Evolutionary conservation across 2,329 filamentous ascomycete genomes (phyloP), one percentile per base, ranked within the genome.

Genomic region (Myriosclerotinia curreyana): DNA sequence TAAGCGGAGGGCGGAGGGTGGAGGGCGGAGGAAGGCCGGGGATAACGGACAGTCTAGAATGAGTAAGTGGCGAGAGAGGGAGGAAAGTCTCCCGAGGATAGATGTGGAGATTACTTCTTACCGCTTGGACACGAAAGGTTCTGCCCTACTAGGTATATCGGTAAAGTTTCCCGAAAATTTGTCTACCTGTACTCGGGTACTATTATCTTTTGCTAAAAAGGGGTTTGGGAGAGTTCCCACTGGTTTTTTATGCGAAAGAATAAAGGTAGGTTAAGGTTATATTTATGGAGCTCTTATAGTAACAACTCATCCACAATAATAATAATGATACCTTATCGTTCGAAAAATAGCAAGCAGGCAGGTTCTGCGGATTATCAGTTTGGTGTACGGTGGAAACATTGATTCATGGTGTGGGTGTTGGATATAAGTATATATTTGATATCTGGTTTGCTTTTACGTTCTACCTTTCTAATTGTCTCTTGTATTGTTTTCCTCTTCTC

Each of bases 141-240:
- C 28, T 31, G 28, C 28, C 28, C 28, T 31, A 5, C 42, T 36
- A n/a, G n/a, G n/a, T n/a, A n/a, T n/a, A 58, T 58, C 55, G 55
- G 55, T 31, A 58, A 58, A 58, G 55, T 58, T 58, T 48, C 55
- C 55, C n/a, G 31, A 46, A n/a, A n/a, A 9, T n/a, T n/a, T 46
- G 28, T 31, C 28, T 31, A 31, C 28, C 28, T 31, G 28, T 31
- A 31, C 28, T 31, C 28, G 28, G 28, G 28, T 38, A 38, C 38
- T 50, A 50, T 17, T 20, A 20, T 28, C 36, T 25, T 58, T 15
- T 7, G 31, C 31, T 22, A 22, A 14, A 22, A 36, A 5, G 5
- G 9, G 22, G 11, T 36, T 58, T 36, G 15, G 14, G 8, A 25
- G 2, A 36, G 42, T 36, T 36, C 42, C 40, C 28, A 48, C 54